Evolutionary conservation across 495 filamentous ascomycete species (phyloP), one percentile per base, ranked within the genome.

Genomic region (Penicillium pulvis): DNA sequence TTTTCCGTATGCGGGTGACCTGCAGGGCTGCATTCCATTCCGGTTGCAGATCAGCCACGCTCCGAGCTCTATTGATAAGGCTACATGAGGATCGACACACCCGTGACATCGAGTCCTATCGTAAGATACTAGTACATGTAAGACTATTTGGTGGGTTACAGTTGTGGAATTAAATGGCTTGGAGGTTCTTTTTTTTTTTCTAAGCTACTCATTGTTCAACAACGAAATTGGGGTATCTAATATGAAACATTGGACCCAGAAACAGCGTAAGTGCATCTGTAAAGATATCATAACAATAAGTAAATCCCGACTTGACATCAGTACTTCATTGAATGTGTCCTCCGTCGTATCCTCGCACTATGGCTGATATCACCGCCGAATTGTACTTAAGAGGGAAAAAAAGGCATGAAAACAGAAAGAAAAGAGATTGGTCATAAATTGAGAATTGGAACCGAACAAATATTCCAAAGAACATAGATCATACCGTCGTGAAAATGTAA

Each of bases 1-100:
- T 20, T 41, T 56, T 20, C 54, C 20, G 50, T 12, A 46, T 49
- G 54, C 33, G 45, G 45, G 35, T 45, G 10, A 11, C 39, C 17
- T 14, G 39, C 55, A 51, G 12, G 35, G 35, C 35, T 39, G 39
- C 39, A 41, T 57, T 57, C 47, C 36, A 51, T 50, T 51, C 55
- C 33, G 28, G 47, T 44, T 51, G 36, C 55, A 46, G 55, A n/a
- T 41, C 39, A 41, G 39, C 16, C 39, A 41, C 39, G 39, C 39
- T 17, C 11, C 8, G 28, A 20, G 26, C 10, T 31, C 42, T 43
- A 23, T 23, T 23, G 20, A 23, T 23, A 28, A 28, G 28, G 28
- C 28, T 7, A 28, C 20, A 23, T 23, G 20, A 4, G 28, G 28
- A 28, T 4, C 3, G 28, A 28, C 28, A 28, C 28, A 1, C 20